Conservation (phyloP, 75 land plant genomes). For the Cunninghamia lanceolata region DNA sequence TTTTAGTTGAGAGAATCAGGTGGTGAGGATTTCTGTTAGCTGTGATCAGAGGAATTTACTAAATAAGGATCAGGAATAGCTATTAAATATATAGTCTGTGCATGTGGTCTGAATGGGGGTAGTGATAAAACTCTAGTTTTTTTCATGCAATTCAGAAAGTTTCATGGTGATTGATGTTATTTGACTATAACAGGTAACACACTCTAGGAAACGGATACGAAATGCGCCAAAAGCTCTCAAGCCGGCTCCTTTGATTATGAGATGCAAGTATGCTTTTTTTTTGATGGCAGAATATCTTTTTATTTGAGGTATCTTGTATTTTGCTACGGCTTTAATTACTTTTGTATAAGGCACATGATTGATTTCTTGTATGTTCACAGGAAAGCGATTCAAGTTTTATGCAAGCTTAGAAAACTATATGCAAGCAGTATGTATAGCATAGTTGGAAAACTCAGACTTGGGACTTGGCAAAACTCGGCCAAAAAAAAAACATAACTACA, state of each 20-base stretch:
- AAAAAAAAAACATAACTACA: no score
- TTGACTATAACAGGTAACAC: constrained; percentile 10
- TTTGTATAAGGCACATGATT: neutral
- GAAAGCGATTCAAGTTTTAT: neutral
- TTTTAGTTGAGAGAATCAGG: neutral
- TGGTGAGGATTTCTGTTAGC: neutral
- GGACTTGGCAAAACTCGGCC: neutral
- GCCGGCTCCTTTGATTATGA: constrained; percentile 19
- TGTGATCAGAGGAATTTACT: neutral
- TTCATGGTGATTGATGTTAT: neutral
- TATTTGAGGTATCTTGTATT: neutral
- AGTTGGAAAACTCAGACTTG: neutral
- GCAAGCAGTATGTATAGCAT: neutral
- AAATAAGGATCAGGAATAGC: neutral
- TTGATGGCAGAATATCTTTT: neutral
- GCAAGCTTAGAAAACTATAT: neutral
- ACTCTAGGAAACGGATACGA: constrained; percentile 16
- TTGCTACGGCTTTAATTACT: neutral
- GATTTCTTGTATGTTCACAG: neutral
- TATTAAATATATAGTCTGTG: neutral
- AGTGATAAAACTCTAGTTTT: neutral
- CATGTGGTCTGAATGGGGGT: neutral
- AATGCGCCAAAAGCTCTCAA: constrained; percentile 30
- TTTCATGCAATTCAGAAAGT: neutral
- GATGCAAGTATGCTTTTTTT: constrained; percentile 19